Evolutionary conservation across 2,329 filamentous ascomycete genomes (phyloP), one percentile per base, ranked within the genome.

Genomic region (Purpureocillium takamizusanense): DNA sequence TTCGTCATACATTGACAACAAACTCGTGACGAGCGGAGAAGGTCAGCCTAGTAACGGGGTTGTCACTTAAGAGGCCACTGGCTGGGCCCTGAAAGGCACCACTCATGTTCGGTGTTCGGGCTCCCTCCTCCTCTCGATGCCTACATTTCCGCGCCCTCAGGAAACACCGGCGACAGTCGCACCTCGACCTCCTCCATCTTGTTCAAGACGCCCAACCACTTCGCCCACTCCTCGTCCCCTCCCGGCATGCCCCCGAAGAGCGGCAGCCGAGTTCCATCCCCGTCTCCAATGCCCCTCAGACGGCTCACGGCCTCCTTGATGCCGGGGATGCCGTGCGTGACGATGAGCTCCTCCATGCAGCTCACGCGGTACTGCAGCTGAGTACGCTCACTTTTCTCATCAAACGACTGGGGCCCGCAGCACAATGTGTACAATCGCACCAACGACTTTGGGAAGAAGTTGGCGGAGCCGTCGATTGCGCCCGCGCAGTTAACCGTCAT

Each of bases 301-400:
- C 77, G 61, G 41, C 69, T 70, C 6, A 77, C 64, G 1, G 71
- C 76, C 58, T 83, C 78, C 55, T 81, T 81, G 52, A 83, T 79
- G 2, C 78, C 79, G 0, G 82, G 68, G 1, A 74, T 74, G 0
- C 78, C 78, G 53, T 68, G 76, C 44, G 60, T 68, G 1, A 70
- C 78, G 38, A 83, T 69, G 33, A 77, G 60, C 57, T 81, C 78
- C 55, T 82, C 78, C 23, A 76, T 71, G 3, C 66, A 63, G 47
- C 74, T 80, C 35, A 82, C 69, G 42, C 66, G 71, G 54, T 70
- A 82, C 56, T 83, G 78, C 47, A 82, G 51, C 28, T 64, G 52
- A 32, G 73, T 65, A 34, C 74, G 67, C 56, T 74, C 70, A 31
- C 62, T 55, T 7, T 72, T 51, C 49, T 65, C 66, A 17, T 61